Evolutionary conservation across 1,139 yeast species (phyloP), one percentile per base, ranked within the genome.

Genomic region (Hyphopichia buzzinii): DNA sequence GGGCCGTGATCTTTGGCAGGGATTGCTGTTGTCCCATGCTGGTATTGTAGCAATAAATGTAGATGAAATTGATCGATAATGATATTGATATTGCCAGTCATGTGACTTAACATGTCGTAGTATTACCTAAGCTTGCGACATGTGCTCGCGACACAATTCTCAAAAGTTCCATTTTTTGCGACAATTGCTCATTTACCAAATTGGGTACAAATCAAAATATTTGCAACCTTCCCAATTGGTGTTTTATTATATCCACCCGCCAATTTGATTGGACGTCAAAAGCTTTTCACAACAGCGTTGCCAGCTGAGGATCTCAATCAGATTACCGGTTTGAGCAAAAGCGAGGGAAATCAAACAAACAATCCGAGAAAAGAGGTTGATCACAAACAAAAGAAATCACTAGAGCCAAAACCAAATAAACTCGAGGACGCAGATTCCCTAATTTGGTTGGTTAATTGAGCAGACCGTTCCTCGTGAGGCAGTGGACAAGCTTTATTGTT

Each of bases 1-100:
- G 92, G 19, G 81, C 72, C 2, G 96, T 87, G 22, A 89, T 80
- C 51, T 74, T 76, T 2, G 81, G 78, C 8, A 73, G 52, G 10
- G 74, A 67, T 13, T 72, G 46, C 44, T 60, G 67, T 41, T 69
- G 73, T 28, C 77, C 77, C 77, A 71, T 71, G 28, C 14, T 43
- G 15, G 16, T 30, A 23, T 22, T 13, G 5, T 15, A 21, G 24
- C 11, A 21, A 21, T 21, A 8, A 21, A 8, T 21, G 7, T 8
- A 21, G 7, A 7, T 11, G 11, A 11, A 21, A 21, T 21, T 8
- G 11, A 21, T 26, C 12, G 29, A 4, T n/a, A n/a, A n/a, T n/a
- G n/a, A n/a, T n/a, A n/a, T n/a, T n/a, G 8, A 12, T 11, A 23
- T 23, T 14, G 11, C 15, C 8, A 27, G 17, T 27, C 29, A 27